Evolutionary conservation across 2,329 filamentous ascomycete genomes (phyloP).

Genomic region (Penicillium nordicum): DNA sequence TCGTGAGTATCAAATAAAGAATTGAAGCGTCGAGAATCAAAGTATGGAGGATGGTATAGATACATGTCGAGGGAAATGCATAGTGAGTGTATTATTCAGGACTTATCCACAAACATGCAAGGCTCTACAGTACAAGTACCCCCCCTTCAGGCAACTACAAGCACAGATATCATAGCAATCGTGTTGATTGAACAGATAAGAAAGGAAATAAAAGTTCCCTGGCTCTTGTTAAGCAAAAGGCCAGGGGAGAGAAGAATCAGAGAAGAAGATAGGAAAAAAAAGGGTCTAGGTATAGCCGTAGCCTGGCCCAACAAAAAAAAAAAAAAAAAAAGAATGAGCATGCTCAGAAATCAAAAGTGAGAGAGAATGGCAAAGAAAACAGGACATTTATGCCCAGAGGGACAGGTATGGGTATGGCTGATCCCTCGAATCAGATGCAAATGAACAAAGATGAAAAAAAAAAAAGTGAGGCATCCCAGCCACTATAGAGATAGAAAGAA

Average conservation of each 20-base stretch:
- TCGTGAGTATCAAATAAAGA: too few species aligned
- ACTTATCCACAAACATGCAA: neutral
- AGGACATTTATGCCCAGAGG: slow-evolving; percentile 16
- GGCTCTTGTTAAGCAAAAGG: neutral
- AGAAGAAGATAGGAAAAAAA: slow-evolving; percentile 12
- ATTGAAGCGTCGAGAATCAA: neutral
- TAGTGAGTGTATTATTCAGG: neutral
- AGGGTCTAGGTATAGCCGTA: slow-evolving; percentile 23
- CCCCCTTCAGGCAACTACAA: slow-evolving; percentile 11
- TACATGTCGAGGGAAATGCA: neutral
- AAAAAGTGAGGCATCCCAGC: slow-evolving; percentile 4
- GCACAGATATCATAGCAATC: slow-evolving; percentile 36
- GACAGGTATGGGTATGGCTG: slow-evolving; percentile 23
- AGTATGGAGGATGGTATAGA: neutral
- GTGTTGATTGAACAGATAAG: slow-evolving; percentile 22
- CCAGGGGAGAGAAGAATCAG: slow-evolving; percentile 4
- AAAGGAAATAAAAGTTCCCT: slow-evolving; percentile 11
- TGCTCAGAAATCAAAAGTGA: slow-evolving; percentile 6
- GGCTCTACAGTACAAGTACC: neutral
- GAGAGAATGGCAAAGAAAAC: slow-evolving; percentile 15
- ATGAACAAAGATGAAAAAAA: slow-evolving; percentile 14
- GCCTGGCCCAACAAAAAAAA: slow-evolving; percentile 19
- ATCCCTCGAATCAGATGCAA: slow-evolving; percentile 29
- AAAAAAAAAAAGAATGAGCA: slow-evolving; percentile 4
- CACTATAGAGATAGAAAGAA: slow-evolving; percentile 6